Evolutionary conservation across 768 basidiomycete genomes (phyloP), one percentile per base, ranked within the genome.

Genomic region (Neoboletus brunneissimus): DNA sequence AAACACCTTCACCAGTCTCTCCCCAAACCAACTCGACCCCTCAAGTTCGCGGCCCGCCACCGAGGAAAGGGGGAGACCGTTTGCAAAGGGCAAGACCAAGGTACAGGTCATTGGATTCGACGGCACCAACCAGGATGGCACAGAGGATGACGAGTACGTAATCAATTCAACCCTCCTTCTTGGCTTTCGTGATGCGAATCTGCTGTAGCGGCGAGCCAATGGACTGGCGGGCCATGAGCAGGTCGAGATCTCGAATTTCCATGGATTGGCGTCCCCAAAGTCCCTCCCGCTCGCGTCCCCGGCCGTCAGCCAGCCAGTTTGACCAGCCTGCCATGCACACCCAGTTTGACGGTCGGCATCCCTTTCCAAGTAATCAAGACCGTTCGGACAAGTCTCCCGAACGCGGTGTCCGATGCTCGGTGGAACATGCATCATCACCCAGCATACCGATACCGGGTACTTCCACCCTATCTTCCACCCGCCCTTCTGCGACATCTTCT

Each of bases 161-260:
- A 56, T 67, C 59, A 42, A 49, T 62, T 67, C 58, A 57, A 43
- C 10, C 63, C 47, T 60, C 63, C 55, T 50, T 51, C 45, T 58
- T 49, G 55, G 62, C 54, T 60, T 58, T 60, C 55, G 60, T 63
- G 66, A 69, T 57, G 61, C 64, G 38, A 68, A 65, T 57, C 55
- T 58, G 51, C 55, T 57, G 44, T 53, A 66, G 86, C 56, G 76
- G 77, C 52, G 80, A 81, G 44, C 75, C 85, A 27, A 97, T 97
- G 94, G 94, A 96, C 67, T 97, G 94, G 94, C 81, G 93, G 48
- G 86, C 90, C 32, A 85, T 93, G 69, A 94, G 92, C 72, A 82
- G 94, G 60, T 96, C 94, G 25, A 83, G 93, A 64, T 95, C 94
- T 15, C 84, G 94, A 23, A 87, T 88, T 63, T 87, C 89, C 22